Percentiles rank a stretch among this genome's conserved stretches.
These are phyloP conservation scores for Scopulariopsis brevicaulis DNA, from an alignment of 2,329 filamentous ascomycete genomes.

Conservation along the genomic window DNA sequence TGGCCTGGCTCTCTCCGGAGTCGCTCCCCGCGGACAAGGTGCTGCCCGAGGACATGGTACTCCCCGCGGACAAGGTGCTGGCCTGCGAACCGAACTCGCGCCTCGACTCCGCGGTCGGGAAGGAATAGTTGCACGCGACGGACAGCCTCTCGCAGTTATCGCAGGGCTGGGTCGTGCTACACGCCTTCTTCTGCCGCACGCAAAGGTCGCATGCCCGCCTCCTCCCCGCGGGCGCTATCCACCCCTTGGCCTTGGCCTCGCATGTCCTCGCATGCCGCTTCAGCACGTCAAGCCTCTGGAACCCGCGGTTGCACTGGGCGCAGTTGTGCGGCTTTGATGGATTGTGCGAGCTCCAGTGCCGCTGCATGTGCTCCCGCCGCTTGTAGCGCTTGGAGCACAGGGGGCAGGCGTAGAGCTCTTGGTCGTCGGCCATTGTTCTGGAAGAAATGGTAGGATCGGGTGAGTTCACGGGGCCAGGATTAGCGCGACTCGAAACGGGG, in stretches of 20 bases:
- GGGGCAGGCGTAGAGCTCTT: conserved; percentile 15
- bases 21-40: not conserved
- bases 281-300: conserved; percentile 24
- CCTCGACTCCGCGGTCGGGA: not conserved
- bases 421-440: not conserved
- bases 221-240: conserved; percentile 9
- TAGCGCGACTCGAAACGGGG: no score
- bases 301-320: conserved; percentile 16
- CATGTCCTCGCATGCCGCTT: conserved; percentile 21
- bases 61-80: not conserved
- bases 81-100: not conserved
- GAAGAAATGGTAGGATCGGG: not conserved
- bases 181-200: conserved; percentile 66
- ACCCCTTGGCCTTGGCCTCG: conserved; percentile 10
- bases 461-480: no score
- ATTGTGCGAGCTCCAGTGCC: conserved; percentile 20
- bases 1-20: not conserved
- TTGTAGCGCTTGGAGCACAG: conserved; percentile 22
- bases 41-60: not conserved
- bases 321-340: conserved; percentile 19
- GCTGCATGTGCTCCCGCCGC: conserved; percentile 21
- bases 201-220: conserved; percentile 31
- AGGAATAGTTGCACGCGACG: conserved; percentile 43
- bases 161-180: conserved; percentile 63
- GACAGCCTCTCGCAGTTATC: conserved; percentile 48